Conservation (phyloP, 306 rosid genomes). For the Cucurbita pepo region DNA sequence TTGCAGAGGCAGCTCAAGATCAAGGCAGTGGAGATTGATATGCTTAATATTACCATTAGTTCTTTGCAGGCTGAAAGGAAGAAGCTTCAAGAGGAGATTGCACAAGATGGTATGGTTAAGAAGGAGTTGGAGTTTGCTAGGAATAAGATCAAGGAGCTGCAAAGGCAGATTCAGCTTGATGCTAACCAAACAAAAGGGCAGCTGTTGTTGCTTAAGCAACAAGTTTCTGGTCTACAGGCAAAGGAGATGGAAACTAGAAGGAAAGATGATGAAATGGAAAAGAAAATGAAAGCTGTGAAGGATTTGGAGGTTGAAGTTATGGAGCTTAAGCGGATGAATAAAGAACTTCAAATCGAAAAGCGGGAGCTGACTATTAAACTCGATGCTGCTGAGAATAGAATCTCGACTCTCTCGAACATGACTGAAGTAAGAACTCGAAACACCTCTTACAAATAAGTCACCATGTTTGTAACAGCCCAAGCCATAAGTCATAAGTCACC, state of each 20-base stretch:
- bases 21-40: constrained; percentile 65
- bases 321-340: constrained; percentile 81
- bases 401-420: constrained; percentile 50
- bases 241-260: constrained; percentile 58
- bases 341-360: constrained; percentile 85
- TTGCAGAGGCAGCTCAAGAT: constrained; percentile 77
- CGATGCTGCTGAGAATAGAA: constrained; percentile 52
- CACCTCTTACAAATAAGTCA: neutral
- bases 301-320: constrained; percentile 65
- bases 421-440: constrained; percentile 43
- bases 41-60: constrained; percentile 74
- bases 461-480: no score
- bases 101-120: constrained; percentile 39
- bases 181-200: constrained; percentile 94
- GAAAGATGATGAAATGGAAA: constrained; percentile 67
- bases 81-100: constrained; percentile 74
- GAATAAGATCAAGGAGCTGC: constrained; percentile 84
- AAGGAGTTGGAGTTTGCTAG: constrained; percentile 79
- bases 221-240: constrained; percentile 63
- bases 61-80: constrained; percentile 84
- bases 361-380: constrained; percentile 69
- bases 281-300: constrained; percentile 66
- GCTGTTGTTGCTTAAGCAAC: constrained; percentile 88
- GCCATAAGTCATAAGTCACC: no score
- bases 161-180: constrained; percentile 87